A percentile compares a stretch with the other conserved stretches of the same genome.
phyloP scores from a whole-genome alignment of 139 green algal genomes.

The Ostreobium quekettii region DNA sequence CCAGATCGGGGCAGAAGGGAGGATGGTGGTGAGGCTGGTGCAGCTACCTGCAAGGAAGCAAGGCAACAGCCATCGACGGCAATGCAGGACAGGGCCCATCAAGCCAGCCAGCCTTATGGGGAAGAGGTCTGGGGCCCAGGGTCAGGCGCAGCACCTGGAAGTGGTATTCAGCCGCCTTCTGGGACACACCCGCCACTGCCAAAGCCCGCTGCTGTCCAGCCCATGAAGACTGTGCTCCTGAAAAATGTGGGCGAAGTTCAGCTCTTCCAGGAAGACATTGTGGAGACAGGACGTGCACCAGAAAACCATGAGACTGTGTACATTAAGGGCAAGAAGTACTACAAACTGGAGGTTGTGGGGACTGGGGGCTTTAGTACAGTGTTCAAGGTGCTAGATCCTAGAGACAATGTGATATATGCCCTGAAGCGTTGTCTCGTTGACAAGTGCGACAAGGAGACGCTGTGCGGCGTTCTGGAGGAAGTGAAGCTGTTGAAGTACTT shows the following conservation, averaged over 20 bases:
- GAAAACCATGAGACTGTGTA: neutral
- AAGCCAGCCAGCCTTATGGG: neutral
- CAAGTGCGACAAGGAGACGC: neutral
- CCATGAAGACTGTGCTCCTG: too few species aligned
- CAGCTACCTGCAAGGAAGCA: too few species aligned
- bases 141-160: neutral
- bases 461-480: neutral
- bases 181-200: too few species aligned
- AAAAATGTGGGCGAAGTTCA: too few species aligned
- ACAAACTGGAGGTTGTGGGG: neutral
- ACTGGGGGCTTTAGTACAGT: neutral
- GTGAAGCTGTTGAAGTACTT: neutral
- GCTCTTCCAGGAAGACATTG: neutral
- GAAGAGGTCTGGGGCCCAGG: neutral
- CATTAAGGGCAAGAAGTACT: neutral
- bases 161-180: too few species aligned
- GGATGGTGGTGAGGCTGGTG: too few species aligned
- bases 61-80: slow-evolving; percentile 45
- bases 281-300: neutral
- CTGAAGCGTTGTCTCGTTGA: neutral
- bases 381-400: neutral
- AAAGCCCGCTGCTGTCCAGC: too few species aligned
- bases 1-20: too few species aligned
- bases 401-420: neutral
- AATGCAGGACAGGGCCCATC: neutral